phyloP scores from a whole-genome alignment of 768 basidiomycete species.

The Favolaschia claudopus region DNA sequence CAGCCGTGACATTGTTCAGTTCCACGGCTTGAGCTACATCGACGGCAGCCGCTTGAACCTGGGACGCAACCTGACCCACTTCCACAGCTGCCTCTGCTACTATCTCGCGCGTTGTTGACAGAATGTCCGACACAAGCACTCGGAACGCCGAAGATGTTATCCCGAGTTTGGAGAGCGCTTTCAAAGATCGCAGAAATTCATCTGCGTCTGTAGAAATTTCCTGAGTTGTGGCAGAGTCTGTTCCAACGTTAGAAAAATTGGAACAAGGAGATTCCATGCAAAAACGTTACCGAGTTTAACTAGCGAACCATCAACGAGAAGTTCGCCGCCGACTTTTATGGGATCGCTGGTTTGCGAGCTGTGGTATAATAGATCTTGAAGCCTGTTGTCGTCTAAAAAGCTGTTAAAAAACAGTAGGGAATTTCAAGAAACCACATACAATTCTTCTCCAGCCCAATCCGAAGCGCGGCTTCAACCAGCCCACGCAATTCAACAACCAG shows the following conservation, averaged over 20 bases:
- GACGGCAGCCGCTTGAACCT: constrained; percentile 42
- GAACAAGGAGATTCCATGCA: constrained; percentile 6
- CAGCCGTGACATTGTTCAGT: constrained; percentile 25
- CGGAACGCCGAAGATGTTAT: constrained; percentile 47
- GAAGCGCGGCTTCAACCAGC: constrained; percentile 40
- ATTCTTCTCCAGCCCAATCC: constrained; percentile 48
- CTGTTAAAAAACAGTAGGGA: background rate
- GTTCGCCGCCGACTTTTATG: constrained; percentile 27
- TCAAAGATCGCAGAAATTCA: constrained; percentile 36
- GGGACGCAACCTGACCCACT: constrained; percentile 36
- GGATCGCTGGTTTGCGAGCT: constrained; percentile 30
- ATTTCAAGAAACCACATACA: constrained; percentile 29
- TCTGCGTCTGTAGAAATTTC: constrained; percentile 39
- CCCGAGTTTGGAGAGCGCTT: constrained; percentile 35
- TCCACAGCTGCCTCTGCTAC: constrained; percentile 42
- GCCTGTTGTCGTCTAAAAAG: constrained; percentile 41
- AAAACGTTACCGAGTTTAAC: constrained; percentile 20
- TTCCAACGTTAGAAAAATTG: background rate
- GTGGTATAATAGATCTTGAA: constrained; percentile 47
- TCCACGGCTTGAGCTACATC: constrained; percentile 36
- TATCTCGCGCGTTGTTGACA: constrained; percentile 40
- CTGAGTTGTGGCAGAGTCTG: constrained; percentile 22
- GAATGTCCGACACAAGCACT: constrained; percentile 40
- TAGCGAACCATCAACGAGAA: constrained; percentile 23
- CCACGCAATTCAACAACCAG: constrained; percentile 38